phyloP scores from a whole-genome alignment of 2,329 filamentous ascomycete genomes.

The Aspergillus vadensis region DNA sequence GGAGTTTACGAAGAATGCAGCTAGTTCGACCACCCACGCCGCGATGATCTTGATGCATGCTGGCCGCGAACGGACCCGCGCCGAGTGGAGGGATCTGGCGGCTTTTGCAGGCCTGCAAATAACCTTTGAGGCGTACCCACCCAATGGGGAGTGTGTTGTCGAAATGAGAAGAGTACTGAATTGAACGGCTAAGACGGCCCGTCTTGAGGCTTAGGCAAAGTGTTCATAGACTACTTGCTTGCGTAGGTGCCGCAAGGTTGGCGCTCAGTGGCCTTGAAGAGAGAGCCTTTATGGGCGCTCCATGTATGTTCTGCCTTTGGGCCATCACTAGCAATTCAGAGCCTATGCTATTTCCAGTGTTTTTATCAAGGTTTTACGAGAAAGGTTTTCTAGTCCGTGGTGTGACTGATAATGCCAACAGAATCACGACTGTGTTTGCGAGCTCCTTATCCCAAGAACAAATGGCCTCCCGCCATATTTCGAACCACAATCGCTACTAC shows the following conservation, averaged over 20 bases:
- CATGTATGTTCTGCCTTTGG: too few relatives aligned
- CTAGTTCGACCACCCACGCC: constrained; percentile 39
- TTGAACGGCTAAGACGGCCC: not conserved
- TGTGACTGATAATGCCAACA: too few relatives aligned
- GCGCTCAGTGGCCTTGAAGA: too few relatives aligned
- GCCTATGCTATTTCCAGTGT: too few relatives aligned
- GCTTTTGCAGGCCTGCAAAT: constrained; percentile 35
- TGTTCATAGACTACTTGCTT: not conserved
- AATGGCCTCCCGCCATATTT: too few relatives aligned
- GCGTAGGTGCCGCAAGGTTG: not conserved
- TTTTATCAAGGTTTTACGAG: too few relatives aligned
- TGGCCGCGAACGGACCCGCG: constrained; percentile 36
- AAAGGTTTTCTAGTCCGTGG: too few relatives aligned
- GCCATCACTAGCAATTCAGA: too few relatives aligned
- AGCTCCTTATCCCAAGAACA: fast-evolving
- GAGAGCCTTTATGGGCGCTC: too few relatives aligned
- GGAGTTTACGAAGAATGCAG: constrained; percentile 40
- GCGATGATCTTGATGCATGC: constrained; percentile 42
- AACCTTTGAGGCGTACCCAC: constrained; percentile 40
- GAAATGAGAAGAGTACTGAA: constrained; percentile 33
- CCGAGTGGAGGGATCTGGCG: constrained; percentile 40
- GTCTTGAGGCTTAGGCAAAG: too few relatives aligned
- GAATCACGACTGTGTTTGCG: too few relatives aligned
- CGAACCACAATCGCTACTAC: too few relatives aligned
- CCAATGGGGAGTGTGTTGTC: constrained; percentile 36